Evolutionary conservation across 1,284 basidiomycete species (phyloP).

Genomic region (Boletellus deceptivus): DNA sequence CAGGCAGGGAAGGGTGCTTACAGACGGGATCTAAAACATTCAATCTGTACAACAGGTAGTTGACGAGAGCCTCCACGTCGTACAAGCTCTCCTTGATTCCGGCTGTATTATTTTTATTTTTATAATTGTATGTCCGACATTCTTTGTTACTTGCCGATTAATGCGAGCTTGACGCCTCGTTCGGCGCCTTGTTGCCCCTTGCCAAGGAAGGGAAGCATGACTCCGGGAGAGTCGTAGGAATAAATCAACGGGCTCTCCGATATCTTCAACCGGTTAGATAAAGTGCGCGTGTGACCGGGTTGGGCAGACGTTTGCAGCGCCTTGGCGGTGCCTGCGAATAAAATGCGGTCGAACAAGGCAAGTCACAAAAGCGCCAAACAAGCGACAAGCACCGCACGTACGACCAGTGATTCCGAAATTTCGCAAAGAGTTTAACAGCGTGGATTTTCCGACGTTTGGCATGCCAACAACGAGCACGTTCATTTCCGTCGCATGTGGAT

Average conservation of each 20-base stretch:
- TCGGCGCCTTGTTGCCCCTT: slow-evolving; percentile 82
- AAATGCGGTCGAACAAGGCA: slow-evolving; percentile 4
- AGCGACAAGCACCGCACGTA: slow-evolving; percentile 36
- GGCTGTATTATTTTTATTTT: slow-evolving; percentile 47
- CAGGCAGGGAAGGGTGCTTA: slow-evolving; percentile 39
- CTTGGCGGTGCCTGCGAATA: slow-evolving; percentile 61
- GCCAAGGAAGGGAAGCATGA: slow-evolving; percentile 97
- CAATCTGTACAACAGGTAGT: slow-evolving; percentile 87
- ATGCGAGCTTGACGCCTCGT: slow-evolving; percentile 87
- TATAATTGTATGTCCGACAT: background rate
- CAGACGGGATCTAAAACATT: slow-evolving; percentile 74
- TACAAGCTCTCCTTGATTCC: slow-evolving; percentile 95
- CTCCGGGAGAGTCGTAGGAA: slow-evolving; percentile 94
- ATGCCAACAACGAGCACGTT: slow-evolving; percentile 94
- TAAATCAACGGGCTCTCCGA: slow-evolving; percentile 82
- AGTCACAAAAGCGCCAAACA: background rate
- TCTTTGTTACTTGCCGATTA: slow-evolving; percentile 69
- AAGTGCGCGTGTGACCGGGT: slow-evolving; percentile 82
- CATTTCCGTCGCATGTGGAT: slow-evolving; percentile 68
- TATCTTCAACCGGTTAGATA: slow-evolving; percentile 83
- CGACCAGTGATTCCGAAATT: slow-evolving; percentile 86
- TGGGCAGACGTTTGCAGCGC: slow-evolving; percentile 87
- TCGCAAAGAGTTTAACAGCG: slow-evolving; percentile 88
- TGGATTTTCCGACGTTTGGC: slow-evolving; percentile 99
- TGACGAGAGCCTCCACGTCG: slow-evolving; percentile 78